These are phyloP conservation scores for Przewalskia tangutica DNA, from an alignment of 257 asterid genomes.

Conservation along the genomic window DNA sequence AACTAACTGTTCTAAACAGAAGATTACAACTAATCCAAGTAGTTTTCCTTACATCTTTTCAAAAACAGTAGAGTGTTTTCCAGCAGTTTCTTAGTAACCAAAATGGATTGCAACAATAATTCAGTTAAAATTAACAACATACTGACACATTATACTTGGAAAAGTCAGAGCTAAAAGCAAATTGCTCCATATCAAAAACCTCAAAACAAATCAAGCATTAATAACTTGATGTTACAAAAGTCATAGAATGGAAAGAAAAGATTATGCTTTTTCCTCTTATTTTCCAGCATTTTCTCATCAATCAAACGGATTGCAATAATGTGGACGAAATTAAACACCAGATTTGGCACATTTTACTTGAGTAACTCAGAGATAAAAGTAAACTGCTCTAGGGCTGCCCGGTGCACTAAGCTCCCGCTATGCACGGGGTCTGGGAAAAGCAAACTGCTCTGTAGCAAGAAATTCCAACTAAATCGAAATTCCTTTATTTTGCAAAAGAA, in stretches of 20 bases:
- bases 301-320: not conserved
- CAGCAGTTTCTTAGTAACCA: not conserved
- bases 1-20: not conserved
- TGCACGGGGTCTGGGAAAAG: too few relatives aligned
- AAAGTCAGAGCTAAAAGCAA: not conserved
- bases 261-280: not conserved
- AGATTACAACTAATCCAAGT: not conserved
- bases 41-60: not conserved
- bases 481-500: not conserved
- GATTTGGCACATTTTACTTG: not conserved
- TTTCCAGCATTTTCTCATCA: not conserved
- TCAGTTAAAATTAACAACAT: not conserved
- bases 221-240: not conserved
- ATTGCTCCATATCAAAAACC: not conserved
- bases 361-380: not conserved
- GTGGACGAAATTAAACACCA: not conserved
- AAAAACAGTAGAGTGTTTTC: not conserved
- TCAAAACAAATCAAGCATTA: not conserved
- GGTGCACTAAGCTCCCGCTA: too few relatives aligned
- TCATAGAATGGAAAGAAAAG: not conserved
- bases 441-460: not conserved
- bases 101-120: not conserved
- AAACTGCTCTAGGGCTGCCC: not conserved
- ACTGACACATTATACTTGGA: not conserved
- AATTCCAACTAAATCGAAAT: not conserved